These are phyloP conservation scores for Lepidium didymum DNA, from an alignment of 345 rosid genomes.

Conservation along the genomic window DNA sequence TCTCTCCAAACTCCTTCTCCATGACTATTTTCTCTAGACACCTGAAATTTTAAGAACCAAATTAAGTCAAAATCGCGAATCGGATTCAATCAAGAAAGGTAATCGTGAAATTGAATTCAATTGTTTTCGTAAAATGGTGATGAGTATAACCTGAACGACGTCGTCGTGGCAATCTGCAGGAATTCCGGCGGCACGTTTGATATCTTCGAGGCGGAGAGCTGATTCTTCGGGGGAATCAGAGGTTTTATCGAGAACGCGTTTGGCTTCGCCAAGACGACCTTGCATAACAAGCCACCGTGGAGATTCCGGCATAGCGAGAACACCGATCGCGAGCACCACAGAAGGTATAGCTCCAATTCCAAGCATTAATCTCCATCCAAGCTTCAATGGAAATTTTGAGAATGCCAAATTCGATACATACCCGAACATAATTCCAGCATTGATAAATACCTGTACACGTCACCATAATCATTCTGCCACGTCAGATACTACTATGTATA, in stretches of 20 bases:
- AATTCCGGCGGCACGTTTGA: slow-evolving; percentile 80
- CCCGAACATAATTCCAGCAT: slow-evolving; percentile 60
- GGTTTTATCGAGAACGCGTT: slow-evolving; percentile 59
- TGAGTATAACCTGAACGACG: slow-evolving; percentile 37
- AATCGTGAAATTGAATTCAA: not conserved
- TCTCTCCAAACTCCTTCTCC: slow-evolving; percentile 76
- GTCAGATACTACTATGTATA: slow-evolving; percentile 6
- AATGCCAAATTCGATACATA: slow-evolving; percentile 77
- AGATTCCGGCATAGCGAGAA: slow-evolving; percentile 87
- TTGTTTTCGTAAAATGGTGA: not conserved
- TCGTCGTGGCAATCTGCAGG: slow-evolving; percentile 70
- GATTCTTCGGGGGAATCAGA: slow-evolving; percentile 65
- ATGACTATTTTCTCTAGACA: slow-evolving; percentile 24
- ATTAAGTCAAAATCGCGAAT: no score
- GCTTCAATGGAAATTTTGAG: slow-evolving; percentile 41
- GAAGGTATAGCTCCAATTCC: slow-evolving; percentile 75
- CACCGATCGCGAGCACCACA: slow-evolving; percentile 44
- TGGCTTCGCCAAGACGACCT: slow-evolving; percentile 81
- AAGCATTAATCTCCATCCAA: slow-evolving; percentile 90
- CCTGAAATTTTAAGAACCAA: not conserved
- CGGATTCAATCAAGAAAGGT: not conserved
- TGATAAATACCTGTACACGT: slow-evolving; percentile 69
- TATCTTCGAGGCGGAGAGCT: slow-evolving; percentile 52
- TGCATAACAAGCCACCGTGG: slow-evolving; percentile 96
- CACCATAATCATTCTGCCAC: slow-evolving; percentile 1